Percentiles rank a stretch among this genome's conserved stretches.
phyloP scores from a whole-genome alignment of 2,329 filamentous ascomycete species.

The Alternaria longipes region DNA sequence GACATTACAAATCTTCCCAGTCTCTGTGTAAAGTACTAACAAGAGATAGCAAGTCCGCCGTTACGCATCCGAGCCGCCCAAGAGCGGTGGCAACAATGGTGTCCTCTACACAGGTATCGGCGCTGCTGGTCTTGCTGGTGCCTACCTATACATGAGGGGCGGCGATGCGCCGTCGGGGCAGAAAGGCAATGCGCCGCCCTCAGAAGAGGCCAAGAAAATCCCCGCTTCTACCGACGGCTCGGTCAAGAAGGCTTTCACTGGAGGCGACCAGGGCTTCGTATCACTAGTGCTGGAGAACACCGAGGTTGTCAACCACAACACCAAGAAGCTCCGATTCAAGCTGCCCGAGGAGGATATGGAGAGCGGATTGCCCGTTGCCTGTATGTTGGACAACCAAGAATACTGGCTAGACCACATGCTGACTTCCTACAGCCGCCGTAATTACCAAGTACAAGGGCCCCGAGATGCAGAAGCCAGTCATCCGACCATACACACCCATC shows the following conservation, averaged over 20 bases:
- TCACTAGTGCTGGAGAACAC: constrained; percentile 80
- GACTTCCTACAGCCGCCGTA: constrained; percentile 67
- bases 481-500: constrained; percentile 92
- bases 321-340: constrained; percentile 89
- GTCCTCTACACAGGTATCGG: constrained; percentile 68
- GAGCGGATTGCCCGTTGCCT: constrained; percentile 82
- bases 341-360: constrained; percentile 85
- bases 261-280: constrained; percentile 90
- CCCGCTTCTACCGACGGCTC: constrained; percentile 51
- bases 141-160: constrained; percentile 59
- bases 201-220: constrained; percentile 50
- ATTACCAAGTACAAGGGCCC: constrained; percentile 90
- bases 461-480: constrained; percentile 83
- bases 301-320: constrained; percentile 89
- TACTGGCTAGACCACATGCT: background rate
- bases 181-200: constrained; percentile 37
- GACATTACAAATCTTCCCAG: constrained; percentile 27
- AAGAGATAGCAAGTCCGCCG: constrained; percentile 67
- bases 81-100: constrained; percentile 57
- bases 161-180: constrained; percentile 37
- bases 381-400: constrained; percentile 54
- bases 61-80: constrained; percentile 74
- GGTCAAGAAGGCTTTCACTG: constrained; percentile 70
- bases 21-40: constrained; percentile 29
- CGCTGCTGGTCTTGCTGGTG: constrained; percentile 65